Conservation (phyloP, 2,329 filamentous ascomycete genomes). For the Fusarium coffeatum region DNA sequence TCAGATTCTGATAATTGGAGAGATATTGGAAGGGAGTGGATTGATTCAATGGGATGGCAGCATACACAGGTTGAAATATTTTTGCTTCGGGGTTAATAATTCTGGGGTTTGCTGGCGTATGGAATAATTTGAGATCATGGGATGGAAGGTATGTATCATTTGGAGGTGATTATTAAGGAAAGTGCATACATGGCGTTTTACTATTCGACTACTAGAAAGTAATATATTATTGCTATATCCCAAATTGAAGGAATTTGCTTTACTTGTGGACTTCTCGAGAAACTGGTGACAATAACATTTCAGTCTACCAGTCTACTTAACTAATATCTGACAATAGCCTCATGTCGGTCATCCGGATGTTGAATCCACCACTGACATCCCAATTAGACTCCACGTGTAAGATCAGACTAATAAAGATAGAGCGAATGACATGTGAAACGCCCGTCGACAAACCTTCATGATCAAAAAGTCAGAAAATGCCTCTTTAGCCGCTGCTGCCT, state of each 20-base stretch:
- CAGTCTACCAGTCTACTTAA: background rate
- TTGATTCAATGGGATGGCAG: too few relatives aligned
- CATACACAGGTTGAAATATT: too few relatives aligned
- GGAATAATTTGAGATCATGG: too few relatives aligned
- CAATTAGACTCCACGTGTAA: background rate
- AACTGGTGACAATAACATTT: background rate
- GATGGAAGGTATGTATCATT: too few relatives aligned
- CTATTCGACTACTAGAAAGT: background rate
- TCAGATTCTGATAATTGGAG: background rate
- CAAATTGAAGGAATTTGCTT: background rate
- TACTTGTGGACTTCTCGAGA: background rate
- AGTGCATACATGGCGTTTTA: too few relatives aligned
- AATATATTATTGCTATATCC: background rate
- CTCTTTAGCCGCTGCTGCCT: slow-evolving; percentile 10
- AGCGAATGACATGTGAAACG: background rate
- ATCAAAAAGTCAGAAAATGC: slow-evolving; percentile 7
- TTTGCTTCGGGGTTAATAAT: too few relatives aligned
- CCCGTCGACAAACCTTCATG: background rate
- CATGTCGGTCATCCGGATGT: background rate
- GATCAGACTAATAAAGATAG: background rate
- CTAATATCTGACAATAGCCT: slow-evolving; percentile 6
- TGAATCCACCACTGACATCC: slow-evolving; percentile 17
- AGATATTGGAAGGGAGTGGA: background rate
- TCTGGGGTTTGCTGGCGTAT: too few relatives aligned
- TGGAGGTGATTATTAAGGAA: too few relatives aligned